A percentile compares a stretch with the other conserved stretches of the same genome.
Evolutionary conservation across 2,329 filamentous ascomycete genomes (phyloP).

Genomic region (Colletotrichum sublineola): DNA sequence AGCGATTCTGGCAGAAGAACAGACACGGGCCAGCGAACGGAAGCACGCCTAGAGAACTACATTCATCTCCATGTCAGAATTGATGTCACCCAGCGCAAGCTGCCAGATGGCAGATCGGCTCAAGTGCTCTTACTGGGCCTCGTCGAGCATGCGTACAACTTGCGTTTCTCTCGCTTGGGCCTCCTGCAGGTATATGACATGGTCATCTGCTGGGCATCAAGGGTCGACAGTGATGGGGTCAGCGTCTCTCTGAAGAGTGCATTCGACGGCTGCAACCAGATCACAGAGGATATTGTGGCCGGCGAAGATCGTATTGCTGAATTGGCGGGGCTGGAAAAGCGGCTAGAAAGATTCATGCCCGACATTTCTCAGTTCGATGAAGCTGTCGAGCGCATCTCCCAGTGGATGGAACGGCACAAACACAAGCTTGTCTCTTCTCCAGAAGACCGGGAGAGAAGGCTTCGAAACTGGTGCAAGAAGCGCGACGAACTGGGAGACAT

Average conservation of each 20-base stretch:
- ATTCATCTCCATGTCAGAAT: slow-evolving; percentile 8
- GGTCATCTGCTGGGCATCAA: slow-evolving; percentile 13
- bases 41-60: neutral
- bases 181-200: slow-evolving; percentile 21
- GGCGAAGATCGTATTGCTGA: neutral
- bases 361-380: neutral
- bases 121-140: neutral
- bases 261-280: slow-evolving; percentile 2
- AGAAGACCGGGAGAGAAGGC: neutral
- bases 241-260: slow-evolving; percentile 3
- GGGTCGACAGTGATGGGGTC: neutral
- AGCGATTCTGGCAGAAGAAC: fast-evolving
- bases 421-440: neutral
- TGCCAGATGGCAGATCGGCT: neutral
- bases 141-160: neutral
- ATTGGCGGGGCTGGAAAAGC: neutral
- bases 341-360: neutral
- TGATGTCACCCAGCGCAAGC: neutral
- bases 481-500: neutral
- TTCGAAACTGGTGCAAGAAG: slow-evolving; percentile 6
- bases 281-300: neutral
- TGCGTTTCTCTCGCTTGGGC: slow-evolving; percentile 12
- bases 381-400: neutral
- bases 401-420: slow-evolving; percentile 3
- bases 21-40: neutral